phyloP scores from a whole-genome alignment of 106 monocot genomes.

The Narthecium ossifragum region DNA sequence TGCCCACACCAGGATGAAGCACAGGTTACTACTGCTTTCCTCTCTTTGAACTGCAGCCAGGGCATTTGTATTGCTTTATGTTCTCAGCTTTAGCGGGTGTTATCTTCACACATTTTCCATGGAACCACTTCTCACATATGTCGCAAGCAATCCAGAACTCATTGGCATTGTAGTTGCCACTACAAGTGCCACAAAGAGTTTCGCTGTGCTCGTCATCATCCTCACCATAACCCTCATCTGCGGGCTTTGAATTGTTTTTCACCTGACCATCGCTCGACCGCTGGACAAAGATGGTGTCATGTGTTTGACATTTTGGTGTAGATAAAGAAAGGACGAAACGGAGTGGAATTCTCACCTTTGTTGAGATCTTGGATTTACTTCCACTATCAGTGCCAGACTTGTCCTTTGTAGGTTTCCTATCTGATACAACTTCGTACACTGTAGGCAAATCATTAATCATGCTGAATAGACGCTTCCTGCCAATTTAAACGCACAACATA shows the following conservation, averaged over 20 bases:
- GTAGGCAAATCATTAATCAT: constrained; percentile 46
- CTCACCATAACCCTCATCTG: constrained; percentile 26
- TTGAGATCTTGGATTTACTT: constrained; percentile 28
- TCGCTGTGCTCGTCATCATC: constrained; percentile 50
- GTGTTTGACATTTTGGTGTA: neutral
- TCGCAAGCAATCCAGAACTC: constrained; percentile 62
- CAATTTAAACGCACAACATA: neutral
- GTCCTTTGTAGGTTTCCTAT: constrained; percentile 30
- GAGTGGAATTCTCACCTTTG: constrained; percentile 8
- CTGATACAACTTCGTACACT: constrained; percentile 40
- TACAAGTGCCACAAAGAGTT: constrained; percentile 45
- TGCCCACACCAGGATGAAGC: neutral
- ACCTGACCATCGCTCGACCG: constrained; percentile 33
- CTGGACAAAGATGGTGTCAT: constrained; percentile 1
- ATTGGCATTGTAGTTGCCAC: constrained; percentile 38
- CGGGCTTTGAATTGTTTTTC: constrained; percentile 30
- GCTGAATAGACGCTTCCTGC: constrained; percentile 42
- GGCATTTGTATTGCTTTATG: constrained; percentile 63
- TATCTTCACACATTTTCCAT: constrained; percentile 57
- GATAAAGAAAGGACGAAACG: neutral
- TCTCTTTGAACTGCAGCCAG: constrained; percentile 41
- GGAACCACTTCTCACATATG: constrained; percentile 54
- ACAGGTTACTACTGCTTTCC: constrained; percentile 28
- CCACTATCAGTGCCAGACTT: constrained; percentile 32
- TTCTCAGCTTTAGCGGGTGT: constrained; percentile 55